phyloP scores from a whole-genome alignment of 768 basidiomycete genomes.

The Pleurotus ostreatus region DNA sequence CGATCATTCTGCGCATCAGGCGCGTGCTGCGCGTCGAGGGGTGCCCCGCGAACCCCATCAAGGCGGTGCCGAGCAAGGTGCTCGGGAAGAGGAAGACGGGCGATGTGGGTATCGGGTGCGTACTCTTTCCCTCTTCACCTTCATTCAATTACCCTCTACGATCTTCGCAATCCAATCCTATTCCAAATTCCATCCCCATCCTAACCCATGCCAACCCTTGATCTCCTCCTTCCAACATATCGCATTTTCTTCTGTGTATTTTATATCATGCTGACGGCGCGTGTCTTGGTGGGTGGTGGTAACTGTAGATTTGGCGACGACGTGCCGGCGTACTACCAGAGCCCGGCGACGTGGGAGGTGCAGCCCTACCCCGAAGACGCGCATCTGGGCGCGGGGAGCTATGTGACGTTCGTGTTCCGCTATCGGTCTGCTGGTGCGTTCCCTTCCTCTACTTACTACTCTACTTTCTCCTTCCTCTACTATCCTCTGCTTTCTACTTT shows the following conservation, averaged over 20 bases:
- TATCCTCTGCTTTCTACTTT: too few species aligned
- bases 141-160: too few species aligned
- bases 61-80: constrained; percentile 28
- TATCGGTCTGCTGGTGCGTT: constrained; percentile 53
- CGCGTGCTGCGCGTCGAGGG: constrained; percentile 30
- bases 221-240: too few species aligned
- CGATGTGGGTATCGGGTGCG: constrained; percentile 47
- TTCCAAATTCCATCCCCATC: too few species aligned
- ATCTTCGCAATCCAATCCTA: too few species aligned
- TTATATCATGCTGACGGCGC: too few species aligned
- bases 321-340: constrained; percentile 31
- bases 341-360: constrained; percentile 50
- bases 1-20: constrained; percentile 50
- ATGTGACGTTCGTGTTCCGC: constrained; percentile 64
- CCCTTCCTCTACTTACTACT: background rate
- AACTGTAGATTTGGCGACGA: too few species aligned
- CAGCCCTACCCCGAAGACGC: constrained; percentile 38
- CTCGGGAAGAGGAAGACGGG: constrained; percentile 35
- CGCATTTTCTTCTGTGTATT: too few species aligned
- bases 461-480: background rate
- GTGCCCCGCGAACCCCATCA: constrained; percentile 40
- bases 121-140: too few species aligned
- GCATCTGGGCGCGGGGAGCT: constrained; percentile 36
- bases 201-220: too few species aligned
- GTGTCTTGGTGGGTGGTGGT: too few species aligned